Base-by-base conservation (phyloP, 2,329 filamentous ascomycete species). In the Pseudogymnoascus sp. region DNA sequence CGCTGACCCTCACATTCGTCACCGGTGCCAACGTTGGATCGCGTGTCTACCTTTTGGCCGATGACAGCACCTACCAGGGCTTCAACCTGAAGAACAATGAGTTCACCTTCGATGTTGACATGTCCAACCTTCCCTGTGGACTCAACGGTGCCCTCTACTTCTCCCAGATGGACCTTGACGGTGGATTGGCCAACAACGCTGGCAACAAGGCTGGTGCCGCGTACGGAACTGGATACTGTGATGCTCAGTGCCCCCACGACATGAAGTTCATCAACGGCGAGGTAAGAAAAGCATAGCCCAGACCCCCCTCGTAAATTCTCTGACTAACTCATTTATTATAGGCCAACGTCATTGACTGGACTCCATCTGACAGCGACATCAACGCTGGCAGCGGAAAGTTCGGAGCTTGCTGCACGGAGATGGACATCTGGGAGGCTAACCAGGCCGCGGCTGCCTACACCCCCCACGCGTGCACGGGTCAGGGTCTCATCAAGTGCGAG, bases 141-240 rank as follows among this genome's bases (percentile, higher is more conserved):
- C 76, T 89, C 65, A 89, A 90, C 75, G 87, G 86, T 64, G 86
- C 86, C 53, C 76, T 89, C 44, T 89, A 89, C 76, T 79, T 87
- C 44, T 77, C 82, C 23, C 76, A 82, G 71, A 88, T 88, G 84
- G 79, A 82, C 15, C 75, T 77, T 7, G 82, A 85, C 66, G 87
- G 87, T 68, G 86, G 84, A 35, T 66, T 78, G 67, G 70, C 74
- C 66, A 77, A 76, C 69, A 81, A 80, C 67, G 69, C 76, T 0
- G 76, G 74, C 64, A 83, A 82, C 73, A 76, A 77, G 61, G 83
- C 79, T 19, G 84, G 84, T 62, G 82, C 84, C 3, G 76, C 77
- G 59, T 83, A 82, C 63, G 84, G 84, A 44, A 85, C 83, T 1
- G 84, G 84, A 7, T 87, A 87, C 74, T 87, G 84, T 63, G 82